Evolutionary conservation across 495 filamentous ascomycete genomes (phyloP), one percentile per base, ranked within the genome.

Genomic region (Trichocladium antarcticum): DNA sequence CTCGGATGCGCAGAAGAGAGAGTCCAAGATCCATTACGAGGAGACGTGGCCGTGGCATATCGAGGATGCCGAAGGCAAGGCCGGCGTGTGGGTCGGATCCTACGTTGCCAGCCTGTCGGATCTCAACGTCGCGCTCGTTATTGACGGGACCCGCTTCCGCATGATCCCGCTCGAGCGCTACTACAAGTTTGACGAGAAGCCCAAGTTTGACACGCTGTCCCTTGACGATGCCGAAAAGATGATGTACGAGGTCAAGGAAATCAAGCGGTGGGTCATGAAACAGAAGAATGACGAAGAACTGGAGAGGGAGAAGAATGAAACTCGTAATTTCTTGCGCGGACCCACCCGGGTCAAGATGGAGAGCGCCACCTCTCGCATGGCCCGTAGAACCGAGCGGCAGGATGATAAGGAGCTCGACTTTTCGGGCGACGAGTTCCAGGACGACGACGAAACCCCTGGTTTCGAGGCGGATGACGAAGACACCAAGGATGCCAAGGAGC

Each of bases 11-110:
- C 80, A 89, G 55, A 83, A 87, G 57, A 88, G 86, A 48, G 76
- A 79, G 44, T 75, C 79, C 10, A 79, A 86, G 38, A 74, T 97
- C 17, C 81, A 88, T 51, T 98, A 97, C 54, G 93, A 98, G 62
- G 92, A 98, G 59, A 84, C 87, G 7, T 68, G 95, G 35, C 93
- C 93, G 9, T 98, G 92, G 92, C 89, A 95, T 61, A 63, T 98
- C 40, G 92, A 98, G 59, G 92, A 98, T 64, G 93, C 89, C 45
- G 89, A 96, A 56, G 84, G 87, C 58, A 93, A 87, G 58, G 85
- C 59, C 1, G 61, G 93, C 53, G 83, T 82, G 1, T 98, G 89
- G 89, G 82, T 89, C 20, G 93, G 90, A 16, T 84, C 81, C 37
- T 94, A 95, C 54, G 84, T 96, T 59, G 81, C 81, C 10, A 83